Evolutionary conservation across 1,284 basidiomycete species (phyloP).

Genomic region (Gomphus bonarii): DNA sequence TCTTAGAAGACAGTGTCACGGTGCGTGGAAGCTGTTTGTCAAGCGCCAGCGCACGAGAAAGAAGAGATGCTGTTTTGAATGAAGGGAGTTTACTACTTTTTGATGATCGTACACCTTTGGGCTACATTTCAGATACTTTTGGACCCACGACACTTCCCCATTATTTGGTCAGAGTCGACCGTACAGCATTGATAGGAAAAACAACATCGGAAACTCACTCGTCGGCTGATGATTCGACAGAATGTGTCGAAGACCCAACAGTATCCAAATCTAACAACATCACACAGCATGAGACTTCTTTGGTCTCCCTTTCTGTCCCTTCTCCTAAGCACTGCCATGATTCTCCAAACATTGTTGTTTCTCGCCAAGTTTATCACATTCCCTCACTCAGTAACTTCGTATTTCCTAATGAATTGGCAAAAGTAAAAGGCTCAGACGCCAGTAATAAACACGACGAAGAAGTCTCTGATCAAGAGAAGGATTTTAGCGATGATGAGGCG

Average conservation of each 20-base stretch:
- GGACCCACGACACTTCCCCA: constrained; percentile 79
- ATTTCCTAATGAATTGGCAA: constrained; percentile 56
- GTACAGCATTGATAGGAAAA: not conserved
- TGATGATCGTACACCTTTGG: constrained; percentile 72
- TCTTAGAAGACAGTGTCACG: constrained; percentile 61
- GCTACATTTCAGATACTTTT: constrained; percentile 86
- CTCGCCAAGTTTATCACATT: constrained; percentile 65
- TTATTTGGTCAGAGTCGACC: constrained; percentile 54
- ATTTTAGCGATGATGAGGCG: constrained; percentile 86
- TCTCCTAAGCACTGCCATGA: constrained; percentile 35
- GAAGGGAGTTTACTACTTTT: constrained; percentile 82
- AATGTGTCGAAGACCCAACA: not conserved
- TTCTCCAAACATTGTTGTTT: constrained; percentile 38
- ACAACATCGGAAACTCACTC: not conserved
- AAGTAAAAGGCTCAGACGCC: constrained; percentile 77
- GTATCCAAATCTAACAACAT: not conserved
- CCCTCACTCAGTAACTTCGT: constrained; percentile 71
- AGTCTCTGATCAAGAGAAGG: constrained; percentile 73
- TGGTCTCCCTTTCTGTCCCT: not conserved
- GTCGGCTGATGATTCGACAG: not conserved
- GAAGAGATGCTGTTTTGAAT: constrained; percentile 50
- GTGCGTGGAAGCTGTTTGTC: constrained; percentile 47
- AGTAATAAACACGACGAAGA: constrained; percentile 89
- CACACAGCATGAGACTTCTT: not conserved
- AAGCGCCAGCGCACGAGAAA: constrained; percentile 29